Base-by-base conservation (phyloP, 106 monocot species). In the Dendrobium huoshanense region DNA sequence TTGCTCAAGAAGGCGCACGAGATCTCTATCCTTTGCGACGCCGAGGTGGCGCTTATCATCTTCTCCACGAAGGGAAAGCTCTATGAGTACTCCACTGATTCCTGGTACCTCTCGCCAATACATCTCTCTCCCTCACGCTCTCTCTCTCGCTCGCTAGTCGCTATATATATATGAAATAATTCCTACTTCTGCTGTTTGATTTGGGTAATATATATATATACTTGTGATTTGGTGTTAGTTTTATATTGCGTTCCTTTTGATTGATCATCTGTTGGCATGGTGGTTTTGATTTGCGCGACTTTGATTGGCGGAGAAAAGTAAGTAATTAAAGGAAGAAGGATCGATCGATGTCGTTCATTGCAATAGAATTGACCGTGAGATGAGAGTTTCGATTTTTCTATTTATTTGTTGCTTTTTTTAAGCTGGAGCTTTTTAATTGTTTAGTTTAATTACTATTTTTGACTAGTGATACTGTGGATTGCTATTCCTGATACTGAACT, bases 1-100 rank as follows among this genome's bases (percentile, higher is more conserved):
- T 33, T 70, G 70, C 70, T 70, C 4, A 70, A 70, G 37, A 70
- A 70, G 70, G 70, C 70, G 9, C 70, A 70, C 15, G 70, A 70
- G 70, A 33, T 70, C 31, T 70, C 70, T 7, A 16, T 70, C 37
- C 70, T 70, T 15, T 70, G 70, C 70, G 70, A 70, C 70, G 70
- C 70, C 31, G 70, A 70, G 70, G 70, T 70, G 13, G 70, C 70
- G 27, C 31, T 70, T 9, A 37, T 70, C 27, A 70, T 70, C 33
- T 70, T 70, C 70, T 70, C 70, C 31, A 37, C 27, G 2, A 70
- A 70, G 70, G 70, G 70, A 16, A 70, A 70, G 70, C 70, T 70
- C 27, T 70, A 37, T n/a, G 70, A 70, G 33, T 70, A 70, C 70
- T 70, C 70, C 11, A 70, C 70, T 4, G 70, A 70, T 31, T 42